These are phyloP conservation scores for Talaromyces albobiverticillius DNA, from an alignment of 2,329 filamentous ascomycete species.

Conservation along the genomic window DNA sequence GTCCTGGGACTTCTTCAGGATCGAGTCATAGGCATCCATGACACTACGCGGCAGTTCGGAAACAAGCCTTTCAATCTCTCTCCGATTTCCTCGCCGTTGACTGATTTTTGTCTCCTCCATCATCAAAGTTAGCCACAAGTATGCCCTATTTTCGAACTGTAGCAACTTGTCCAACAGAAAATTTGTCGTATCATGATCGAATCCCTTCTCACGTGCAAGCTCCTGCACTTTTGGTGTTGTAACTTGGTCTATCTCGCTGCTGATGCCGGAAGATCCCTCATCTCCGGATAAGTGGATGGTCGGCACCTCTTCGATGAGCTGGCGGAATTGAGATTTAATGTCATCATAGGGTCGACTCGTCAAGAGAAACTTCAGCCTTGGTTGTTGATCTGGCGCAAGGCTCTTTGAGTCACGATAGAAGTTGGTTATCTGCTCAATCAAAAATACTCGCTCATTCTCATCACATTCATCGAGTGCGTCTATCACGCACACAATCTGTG, in stretches of 20 bases:
- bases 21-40: constrained; percentile 6
- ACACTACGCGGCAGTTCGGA: constrained; percentile 2
- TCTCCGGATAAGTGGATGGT: constrained; percentile 15
- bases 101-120: constrained; percentile 18
- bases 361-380: constrained; percentile 30
- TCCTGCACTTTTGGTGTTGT: constrained; percentile 15
- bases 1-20: constrained; percentile 10
- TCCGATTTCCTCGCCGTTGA: not conserved
- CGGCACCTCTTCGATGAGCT: not conserved
- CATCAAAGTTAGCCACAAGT: constrained; percentile 36
- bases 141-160: constrained; percentile 29
- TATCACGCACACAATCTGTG: constrained; percentile 30
- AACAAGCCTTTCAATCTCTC: constrained; percentile 3
- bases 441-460: constrained; percentile 6
- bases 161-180: constrained; percentile 23
- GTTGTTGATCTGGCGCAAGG: not conserved
- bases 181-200: not conserved
- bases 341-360: constrained; percentile 15
- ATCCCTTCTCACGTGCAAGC: constrained; percentile 16
- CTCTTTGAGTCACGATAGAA: not conserved
- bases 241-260: constrained; percentile 19
- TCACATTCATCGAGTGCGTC: constrained; percentile 41
- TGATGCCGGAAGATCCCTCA: constrained; percentile 11
- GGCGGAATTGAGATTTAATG: constrained; percentile 3
- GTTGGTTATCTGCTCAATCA: constrained; percentile 14